Evolutionary conservation across 805 yeast genomes (phyloP), one percentile per base, ranked within the genome.

Genomic region (Suhomyces vadensis): DNA sequence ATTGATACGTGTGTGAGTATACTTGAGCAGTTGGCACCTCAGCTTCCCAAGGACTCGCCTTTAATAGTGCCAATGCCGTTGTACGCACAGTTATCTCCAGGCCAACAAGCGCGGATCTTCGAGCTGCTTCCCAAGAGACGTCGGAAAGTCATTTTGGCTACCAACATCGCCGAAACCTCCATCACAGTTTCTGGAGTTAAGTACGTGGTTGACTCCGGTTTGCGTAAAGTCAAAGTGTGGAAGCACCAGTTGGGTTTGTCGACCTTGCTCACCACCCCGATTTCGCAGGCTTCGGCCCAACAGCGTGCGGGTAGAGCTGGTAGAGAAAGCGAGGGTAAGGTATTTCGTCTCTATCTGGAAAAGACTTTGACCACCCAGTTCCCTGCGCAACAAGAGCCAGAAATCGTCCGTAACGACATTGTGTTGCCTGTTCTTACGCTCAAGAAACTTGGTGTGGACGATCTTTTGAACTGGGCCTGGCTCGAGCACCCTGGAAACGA

Each of bases 281-380:
- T 94, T 17, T 90, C 98, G 0, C 88, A 86, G 57, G 95, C 98
- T 0, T 86, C 96, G 31, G 99, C 98, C 0, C 79, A 87, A 26
- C 99, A 94, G 69, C 74, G 99, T 65, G 82, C 91, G 37, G 99
- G 99, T 63, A 87, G 99, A 75, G 98, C 99, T n/a, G 99, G 99
- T 49, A 88, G 99, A 80, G 98, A 94, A 67, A 80, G 85, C 23
- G 56, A 61, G 9, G 99, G 99, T 35, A 92, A 92, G 62, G 87
- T 94, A 35, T 94, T 75, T 65, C 69, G 98, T 47, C 67, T 94
- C 27, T 94, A 85, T 62, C 82, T 87, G 39, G 98, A 92, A 54
- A 60, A 68, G 1, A 84, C 87, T 46, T 92, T 79, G 55, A 46
- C 63, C 3, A 75, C 75, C 50, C 52, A 58, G 25, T 68, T 94